phyloP scores from a whole-genome alignment of 2,329 filamentous ascomycete genomes.

The Alternaria ventricosa region DNA sequence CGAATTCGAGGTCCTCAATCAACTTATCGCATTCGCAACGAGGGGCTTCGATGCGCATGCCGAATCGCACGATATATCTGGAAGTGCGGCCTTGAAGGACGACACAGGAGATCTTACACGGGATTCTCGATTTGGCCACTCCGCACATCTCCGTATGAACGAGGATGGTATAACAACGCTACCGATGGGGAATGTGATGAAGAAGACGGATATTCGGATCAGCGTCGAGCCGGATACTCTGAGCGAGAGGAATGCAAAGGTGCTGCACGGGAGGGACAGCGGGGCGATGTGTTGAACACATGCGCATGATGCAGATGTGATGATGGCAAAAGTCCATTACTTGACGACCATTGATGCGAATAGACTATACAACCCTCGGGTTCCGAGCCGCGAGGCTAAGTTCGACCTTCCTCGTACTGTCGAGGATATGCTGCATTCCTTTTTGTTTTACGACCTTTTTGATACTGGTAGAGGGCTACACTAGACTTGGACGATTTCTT shows the following conservation, averaged over 20 bases:
- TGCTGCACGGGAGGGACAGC: background rate
- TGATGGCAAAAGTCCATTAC: background rate
- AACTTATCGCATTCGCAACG: constrained; percentile 27
- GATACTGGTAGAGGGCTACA: background rate
- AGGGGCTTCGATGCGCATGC: constrained; percentile 8
- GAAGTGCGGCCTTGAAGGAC: background rate
- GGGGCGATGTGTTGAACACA: background rate
- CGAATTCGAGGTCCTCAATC: constrained; percentile 61
- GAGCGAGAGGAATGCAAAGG: background rate
- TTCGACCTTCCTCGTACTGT: background rate
- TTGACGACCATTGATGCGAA: background rate
- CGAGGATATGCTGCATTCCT: background rate
- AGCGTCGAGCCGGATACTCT: constrained; percentile 15
- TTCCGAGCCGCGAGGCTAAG: background rate
- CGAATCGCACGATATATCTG: background rate
- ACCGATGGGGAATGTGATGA: constrained; percentile 16
- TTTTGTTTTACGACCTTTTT: background rate
- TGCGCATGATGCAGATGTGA: background rate
- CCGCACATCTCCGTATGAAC: constrained; percentile 24
- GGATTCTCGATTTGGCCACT: constrained; percentile 1
- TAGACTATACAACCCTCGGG: background rate
- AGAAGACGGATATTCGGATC: constrained; percentile 27
- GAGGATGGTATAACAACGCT: constrained; percentile 1
- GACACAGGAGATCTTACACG: background rate
- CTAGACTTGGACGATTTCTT: background rate